A percentile compares a stretch with the other conserved stretches of the same genome.
phyloP scores from a whole-genome alignment of 441 rosid genomes.

The Eruca vesicaria region DNA sequence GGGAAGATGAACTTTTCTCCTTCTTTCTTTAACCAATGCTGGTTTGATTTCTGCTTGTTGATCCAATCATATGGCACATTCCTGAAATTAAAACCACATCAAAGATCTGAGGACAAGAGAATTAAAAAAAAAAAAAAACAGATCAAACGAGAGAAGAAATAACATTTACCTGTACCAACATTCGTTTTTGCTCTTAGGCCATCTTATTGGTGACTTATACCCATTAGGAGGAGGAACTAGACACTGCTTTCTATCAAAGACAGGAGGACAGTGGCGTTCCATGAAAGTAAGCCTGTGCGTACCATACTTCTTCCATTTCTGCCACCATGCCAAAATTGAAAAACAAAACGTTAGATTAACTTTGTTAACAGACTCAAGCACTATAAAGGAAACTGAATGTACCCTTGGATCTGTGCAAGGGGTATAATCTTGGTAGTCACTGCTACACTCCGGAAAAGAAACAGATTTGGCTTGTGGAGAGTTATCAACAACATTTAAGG shows the following conservation, averaged over 20 bases:
- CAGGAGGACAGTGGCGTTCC: conserved; percentile 97
- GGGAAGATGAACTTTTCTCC: conserved; percentile 94
- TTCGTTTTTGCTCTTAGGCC: conserved; percentile 90
- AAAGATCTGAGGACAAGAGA: not conserved
- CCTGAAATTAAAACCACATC: conserved; percentile 46
- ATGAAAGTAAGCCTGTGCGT: conserved; percentile 75
- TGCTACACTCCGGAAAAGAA: conserved; percentile 76
- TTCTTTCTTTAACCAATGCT: conserved; percentile 87
- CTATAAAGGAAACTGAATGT: not conserved
- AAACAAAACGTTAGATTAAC: not conserved
- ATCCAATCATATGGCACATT: conserved; percentile 99
- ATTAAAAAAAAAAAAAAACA: not conserved
- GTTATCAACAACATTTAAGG: conserved; percentile 33
- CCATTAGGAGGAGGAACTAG: conserved; percentile 94
- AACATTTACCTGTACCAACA: conserved; percentile 93
- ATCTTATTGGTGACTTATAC: conserved; percentile 84
- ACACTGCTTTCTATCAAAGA: conserved; percentile 86
- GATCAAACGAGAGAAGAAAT: not conserved
- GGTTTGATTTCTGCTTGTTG: conserved; percentile 91
- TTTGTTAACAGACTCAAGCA: not conserved
- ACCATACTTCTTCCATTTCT: conserved; percentile 97
- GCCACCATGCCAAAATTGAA: conserved; percentile 21
- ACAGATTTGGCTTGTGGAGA: conserved; percentile 61
- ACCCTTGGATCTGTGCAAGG: conserved; percentile 99
- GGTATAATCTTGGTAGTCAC: conserved; percentile 87